Base-by-base conservation (phyloP, 2,329 filamentous ascomycete genomes). In the Tetracladium maxilliforme region DNA sequence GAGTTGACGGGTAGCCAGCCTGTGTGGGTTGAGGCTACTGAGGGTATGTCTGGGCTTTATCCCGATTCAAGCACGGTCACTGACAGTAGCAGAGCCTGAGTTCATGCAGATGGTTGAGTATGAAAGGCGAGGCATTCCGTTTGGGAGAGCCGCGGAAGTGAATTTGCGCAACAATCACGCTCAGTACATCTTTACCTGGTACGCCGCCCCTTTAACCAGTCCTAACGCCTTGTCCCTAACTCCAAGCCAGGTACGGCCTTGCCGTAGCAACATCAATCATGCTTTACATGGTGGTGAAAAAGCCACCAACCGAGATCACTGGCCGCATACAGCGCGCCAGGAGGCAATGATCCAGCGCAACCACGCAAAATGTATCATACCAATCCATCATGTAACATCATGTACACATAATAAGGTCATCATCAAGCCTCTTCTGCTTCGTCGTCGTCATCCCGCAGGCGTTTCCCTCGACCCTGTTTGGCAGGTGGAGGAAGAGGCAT, bases 181-280 rank as follows among this genome's bases (percentile, higher is more conserved):
- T 35, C 90, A 95, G 60, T 98, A 98, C 52, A 98, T 98, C 39
- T 90, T 94, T 51, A 98, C 90, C 37, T 98, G 90, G 90, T 95
- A 70, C 44, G 73, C 19, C 17, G 28, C 18, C 19, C 15, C 17
- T 14, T 34, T 36, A 20, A 38, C 27, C 14, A 23, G 11, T 17
- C 14, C 10, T 21, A 17, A 24, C 22, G 22, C 27, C 33, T 6
- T 25, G n/a, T 16, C 21, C 18, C 18, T 31, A 19, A 20, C 13
- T 26, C 24, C 28, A 20, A 17, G 11, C 16, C 37, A 93, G 84
- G 84, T 94, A 92, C 45, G 81, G 79, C 33, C 65, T 92, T 34
- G 77, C 72, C 29, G 51, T 77, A 20, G 86, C 86, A 29, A 98
- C 90, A 19, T 73, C 82, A 9, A 69, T 98, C 44, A 98, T 98